Conservation (phyloP, 805 yeast species). For the Kuraishia hungarica region DNA sequence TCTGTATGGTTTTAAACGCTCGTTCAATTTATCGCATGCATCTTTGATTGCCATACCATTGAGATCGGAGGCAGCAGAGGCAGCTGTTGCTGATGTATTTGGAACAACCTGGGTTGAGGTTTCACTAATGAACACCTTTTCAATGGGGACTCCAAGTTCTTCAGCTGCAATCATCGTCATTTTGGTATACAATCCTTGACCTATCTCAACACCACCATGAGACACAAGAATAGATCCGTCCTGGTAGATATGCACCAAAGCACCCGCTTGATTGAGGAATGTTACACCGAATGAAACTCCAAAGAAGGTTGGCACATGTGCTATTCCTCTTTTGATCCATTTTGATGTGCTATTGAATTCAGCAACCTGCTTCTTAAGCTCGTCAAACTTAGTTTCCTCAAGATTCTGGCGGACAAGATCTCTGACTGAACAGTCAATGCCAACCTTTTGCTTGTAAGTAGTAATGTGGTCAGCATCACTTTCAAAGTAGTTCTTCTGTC, state of each 20-base stretch:
- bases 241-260: conserved; percentile 33
- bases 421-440: conserved; percentile 30
- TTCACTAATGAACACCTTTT: conserved; percentile 32
- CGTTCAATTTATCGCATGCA: conserved; percentile 36
- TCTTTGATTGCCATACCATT: conserved; percentile 41
- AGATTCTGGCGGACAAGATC: conserved; percentile 26
- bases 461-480: conserved; percentile 21
- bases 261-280: conserved; percentile 39
- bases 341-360: conserved; percentile 29
- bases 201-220: conserved; percentile 43
- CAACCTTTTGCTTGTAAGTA: conserved; percentile 30
- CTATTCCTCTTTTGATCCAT: conserved; percentile 38
- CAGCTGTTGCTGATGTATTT: conserved; percentile 40
- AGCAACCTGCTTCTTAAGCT: conserved; percentile 26
- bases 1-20: conserved; percentile 29
- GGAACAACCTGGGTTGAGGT: conserved; percentile 39
- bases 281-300: conserved; percentile 39
- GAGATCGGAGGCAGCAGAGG: conserved; percentile 38
- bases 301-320: conserved; percentile 37
- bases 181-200: conserved; percentile 39
- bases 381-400: conserved; percentile 24
- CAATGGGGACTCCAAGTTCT: conserved; percentile 31
- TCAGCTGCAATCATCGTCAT: conserved; percentile 40
- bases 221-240: conserved; percentile 38
- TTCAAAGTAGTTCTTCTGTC: conserved; percentile 28